Conservation (phyloP, 108 stramenopile genomes). For the Nannochloropsis oceanica region DNA sequence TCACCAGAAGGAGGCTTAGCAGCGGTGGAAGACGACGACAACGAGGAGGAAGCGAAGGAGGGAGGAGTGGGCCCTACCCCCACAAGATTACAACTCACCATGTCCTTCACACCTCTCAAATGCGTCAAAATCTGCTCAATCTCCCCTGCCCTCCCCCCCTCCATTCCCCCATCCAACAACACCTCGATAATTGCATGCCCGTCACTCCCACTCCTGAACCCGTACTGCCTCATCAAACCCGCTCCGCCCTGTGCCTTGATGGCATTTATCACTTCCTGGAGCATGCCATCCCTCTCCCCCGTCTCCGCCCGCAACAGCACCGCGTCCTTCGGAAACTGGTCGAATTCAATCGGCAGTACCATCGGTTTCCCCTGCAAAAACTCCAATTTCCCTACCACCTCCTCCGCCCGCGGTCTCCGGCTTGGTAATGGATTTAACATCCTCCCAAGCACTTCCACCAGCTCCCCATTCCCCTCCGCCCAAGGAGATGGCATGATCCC, state of each 20-base stretch:
- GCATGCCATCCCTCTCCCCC: slow-evolving; percentile 8
- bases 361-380: background rate
- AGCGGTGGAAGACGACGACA: background rate
- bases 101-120: background rate
- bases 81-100: background rate
- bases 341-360: background rate
- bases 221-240: slow-evolving; percentile 16
- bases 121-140: background rate
- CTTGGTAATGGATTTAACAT: background rate
- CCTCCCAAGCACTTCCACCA: background rate
- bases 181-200: slow-evolving; percentile 18
- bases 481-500: background rate
- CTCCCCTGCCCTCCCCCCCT: background rate
- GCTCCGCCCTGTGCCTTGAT: background rate
- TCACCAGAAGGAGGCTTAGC: no score
- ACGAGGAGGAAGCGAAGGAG: background rate
- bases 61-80: background rate
- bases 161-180: background rate
- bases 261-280: slow-evolving; percentile 7
- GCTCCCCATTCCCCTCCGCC: background rate
- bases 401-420: slow-evolving; percentile 3
- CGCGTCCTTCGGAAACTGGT: background rate
- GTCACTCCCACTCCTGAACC: background rate
- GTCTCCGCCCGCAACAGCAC: slow-evolving; percentile 19
- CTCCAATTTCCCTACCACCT: slow-evolving; percentile 7